Evolutionary conservation across 352 stramenopile species (phyloP), one percentile per base, ranked within the genome.

Genomic region (Vaucheria bursata): DNA sequence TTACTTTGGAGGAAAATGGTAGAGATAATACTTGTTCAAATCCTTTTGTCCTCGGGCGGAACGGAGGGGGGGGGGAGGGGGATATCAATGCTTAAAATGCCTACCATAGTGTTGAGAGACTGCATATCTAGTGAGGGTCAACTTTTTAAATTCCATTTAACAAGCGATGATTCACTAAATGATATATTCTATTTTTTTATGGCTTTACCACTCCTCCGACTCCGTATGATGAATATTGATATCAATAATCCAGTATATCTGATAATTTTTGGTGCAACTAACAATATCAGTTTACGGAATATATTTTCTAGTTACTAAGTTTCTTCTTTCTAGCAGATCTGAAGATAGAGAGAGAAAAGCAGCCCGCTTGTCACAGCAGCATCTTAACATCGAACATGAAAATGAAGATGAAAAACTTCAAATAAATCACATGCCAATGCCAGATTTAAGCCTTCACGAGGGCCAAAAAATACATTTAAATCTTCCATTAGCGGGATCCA

Each of bases 401-500:
- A 39, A 73, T 59, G 36, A 2, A 72, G 18, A 2, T 25, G 18
- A 2, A n/a, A 39, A 39, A 12, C 32, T 25, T n/a, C 25, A n/a
- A 7, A 71, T 52, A 1, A 36, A 29, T 0, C 35, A 33, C 35
- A 53, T 45, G 36, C 68, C 29, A 5, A 40, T 80, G 39, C 70
- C 35, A 31, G 75, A 80, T 32, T 71, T 80, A 32, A 69, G 36
- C 40, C 74, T 80, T 25, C 67, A 49, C 35, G 68, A 78, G 40
- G 75, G 75, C 32, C 29, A 77, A 4, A 80, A 80, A 38, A 49
- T 80, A 1, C 75, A 80, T 59, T 3, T 80, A 1, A 59, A 12
- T 1, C 45, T 80, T 31, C 53, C 53, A 31, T 31, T 31, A 2
- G 53, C 31, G 31, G 53, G 53, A 31, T 31, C 2, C 53, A 8